Evolutionary conservation across 768 basidiomycete species (phyloP), one percentile per base, ranked within the genome.

Genomic region (Calocybe indica): DNA sequence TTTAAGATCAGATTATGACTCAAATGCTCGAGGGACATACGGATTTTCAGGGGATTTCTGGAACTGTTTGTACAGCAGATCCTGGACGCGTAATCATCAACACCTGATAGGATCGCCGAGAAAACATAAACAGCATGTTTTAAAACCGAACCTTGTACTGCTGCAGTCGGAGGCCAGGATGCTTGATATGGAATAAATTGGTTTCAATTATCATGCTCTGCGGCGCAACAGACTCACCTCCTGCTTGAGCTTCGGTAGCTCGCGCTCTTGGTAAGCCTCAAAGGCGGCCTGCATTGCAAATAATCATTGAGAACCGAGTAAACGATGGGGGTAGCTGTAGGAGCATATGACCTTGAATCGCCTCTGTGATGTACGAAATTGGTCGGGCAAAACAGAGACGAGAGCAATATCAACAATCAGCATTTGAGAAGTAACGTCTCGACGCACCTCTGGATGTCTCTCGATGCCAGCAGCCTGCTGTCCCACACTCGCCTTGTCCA

Each of bases 41-140:
- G 93, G 89, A 65, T 96, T 96, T 52, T 96, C 93, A 0, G 92
- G 90, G 1, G 89, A 85, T 65, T 96, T 97, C 65, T 96, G 90
- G 82, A 97, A 97, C 64, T 91, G 83, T 68, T 95, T 96, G 79
- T 80, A 85, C 41, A 96, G 68, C 42, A 92, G 67, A 50, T 97
- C 93, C 80, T 92, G 60, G 51, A 45, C 38, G 46, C 42, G 40
- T 32, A 37, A 32, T 45, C 41, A 41, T 14, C 8, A 42, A 28
- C 34, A 29, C 28, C 33, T 7, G 31, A 40, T 14, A 45, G 42
- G 4, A 38, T 37, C 8, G 9, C 28, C 13, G n/a, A n/a, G 43
- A 3, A 40, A 32, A 22, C 22, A 22, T 22, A 22, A 22, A 22
- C 22, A 22, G 22, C 22, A 22, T 22, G 22, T 22, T 22, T 4